Evolutionary conservation across 129 eudicot genomes (phyloP).

Genomic region (Flaveria brownii): DNA sequence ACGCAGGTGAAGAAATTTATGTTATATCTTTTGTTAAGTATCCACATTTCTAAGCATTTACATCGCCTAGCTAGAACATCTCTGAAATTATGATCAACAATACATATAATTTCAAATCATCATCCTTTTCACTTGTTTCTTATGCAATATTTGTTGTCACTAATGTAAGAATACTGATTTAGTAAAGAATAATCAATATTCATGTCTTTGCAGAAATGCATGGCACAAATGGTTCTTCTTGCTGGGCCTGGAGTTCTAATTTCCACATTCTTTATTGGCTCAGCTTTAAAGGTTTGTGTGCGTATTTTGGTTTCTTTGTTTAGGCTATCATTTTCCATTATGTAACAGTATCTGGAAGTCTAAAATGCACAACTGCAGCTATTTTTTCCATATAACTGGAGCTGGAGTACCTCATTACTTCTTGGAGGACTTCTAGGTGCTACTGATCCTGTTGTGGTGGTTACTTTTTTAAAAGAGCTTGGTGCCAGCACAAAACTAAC

Average conservation of each 20-base stretch:
- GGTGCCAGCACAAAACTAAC: conserved; percentile 95
- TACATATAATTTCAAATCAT: no score
- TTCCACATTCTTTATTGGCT: conserved; percentile 76
- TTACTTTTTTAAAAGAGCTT: conserved; percentile 88
- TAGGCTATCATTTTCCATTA: neutral
- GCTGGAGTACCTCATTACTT: conserved; percentile 87
- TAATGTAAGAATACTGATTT: neutral
- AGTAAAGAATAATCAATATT: neutral
- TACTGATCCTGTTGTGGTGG: conserved; percentile 97
- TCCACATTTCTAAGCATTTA: no score
- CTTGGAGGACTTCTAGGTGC: conserved; percentile 99
- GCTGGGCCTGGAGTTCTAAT: conserved; percentile 97
- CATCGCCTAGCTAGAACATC: no score
- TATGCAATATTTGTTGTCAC: neutral
- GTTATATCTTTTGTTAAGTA: no score
- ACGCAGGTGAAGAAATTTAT: no score
- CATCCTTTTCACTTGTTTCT: neutral
- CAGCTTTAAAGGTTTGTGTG: conserved; percentile 70
- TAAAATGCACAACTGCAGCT: conserved; percentile 41
- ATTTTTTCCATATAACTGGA: conserved; percentile 83
- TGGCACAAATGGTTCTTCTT: conserved; percentile 84
- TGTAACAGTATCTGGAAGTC: neutral
- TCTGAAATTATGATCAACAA: no score
- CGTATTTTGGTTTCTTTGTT: neutral
- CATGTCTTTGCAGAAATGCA: conserved; percentile 64